These are phyloP conservation scores for Xylaria arbuscula DNA, from an alignment of 2,329 filamentous ascomycete genomes.

Conservation along the genomic window DNA sequence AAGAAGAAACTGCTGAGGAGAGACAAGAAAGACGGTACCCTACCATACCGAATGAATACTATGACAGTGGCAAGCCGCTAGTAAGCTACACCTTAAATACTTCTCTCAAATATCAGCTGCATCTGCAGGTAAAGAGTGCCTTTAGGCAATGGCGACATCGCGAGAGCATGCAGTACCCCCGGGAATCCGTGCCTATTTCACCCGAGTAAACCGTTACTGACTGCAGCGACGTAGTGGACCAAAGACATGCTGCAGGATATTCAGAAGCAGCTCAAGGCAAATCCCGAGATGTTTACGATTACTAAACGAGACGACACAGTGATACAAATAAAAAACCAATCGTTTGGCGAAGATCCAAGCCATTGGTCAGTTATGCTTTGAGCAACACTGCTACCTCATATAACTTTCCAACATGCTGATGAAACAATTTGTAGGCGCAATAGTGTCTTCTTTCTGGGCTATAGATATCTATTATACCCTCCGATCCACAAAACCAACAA, in stretches of 20 bases:
- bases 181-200: no score
- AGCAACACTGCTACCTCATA: neutral
- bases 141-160: no score
- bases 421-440: neutral
- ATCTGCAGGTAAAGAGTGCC: no score
- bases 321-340: neutral
- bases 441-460: neutral
- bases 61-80: no score
- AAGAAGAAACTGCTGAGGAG: no score
- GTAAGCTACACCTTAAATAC: no score
- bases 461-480: neutral
- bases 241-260: conserved; percentile 2
- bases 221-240: conserved; percentile 10
- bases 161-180: no score
- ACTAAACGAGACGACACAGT: neutral
- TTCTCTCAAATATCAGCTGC: no score
- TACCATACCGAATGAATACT: no score
- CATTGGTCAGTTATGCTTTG: neutral
- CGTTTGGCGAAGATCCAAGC: neutral
- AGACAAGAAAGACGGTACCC: no score
- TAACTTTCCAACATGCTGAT: neutral
- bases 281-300: neutral
- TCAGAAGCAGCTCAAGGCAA: neutral
- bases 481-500: no score
- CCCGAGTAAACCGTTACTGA: neutral